Conservation (phyloP, 345 rosid genomes). For the Gossypium bickii region DNA sequence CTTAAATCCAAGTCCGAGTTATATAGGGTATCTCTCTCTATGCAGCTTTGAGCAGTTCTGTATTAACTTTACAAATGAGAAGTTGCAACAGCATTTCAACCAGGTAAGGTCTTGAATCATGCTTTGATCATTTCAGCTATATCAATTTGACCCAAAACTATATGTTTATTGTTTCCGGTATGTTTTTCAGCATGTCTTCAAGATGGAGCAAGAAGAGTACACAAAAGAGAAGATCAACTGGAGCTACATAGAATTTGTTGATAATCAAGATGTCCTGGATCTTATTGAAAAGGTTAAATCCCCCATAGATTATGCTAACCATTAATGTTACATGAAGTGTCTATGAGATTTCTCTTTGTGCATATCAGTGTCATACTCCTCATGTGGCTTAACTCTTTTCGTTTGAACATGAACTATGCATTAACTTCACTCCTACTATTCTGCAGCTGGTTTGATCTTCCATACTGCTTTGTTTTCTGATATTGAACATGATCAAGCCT, state of each 20-base stretch:
- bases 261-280: constrained; percentile 93
- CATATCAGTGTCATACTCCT: neutral
- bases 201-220: constrained; percentile 99
- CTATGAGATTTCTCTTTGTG: neutral
- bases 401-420: too few species aligned
- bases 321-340: neutral
- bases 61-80: constrained; percentile 92
- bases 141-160: neutral
- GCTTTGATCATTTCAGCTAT: constrained; percentile 7
- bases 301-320: constrained; percentile 1
- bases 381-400: too few species aligned
- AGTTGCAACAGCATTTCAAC: constrained; percentile 95
- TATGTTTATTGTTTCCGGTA: constrained; percentile 16
- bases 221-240: constrained; percentile 89
- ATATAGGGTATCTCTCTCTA: neutral
- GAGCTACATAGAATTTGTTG: constrained; percentile 98
- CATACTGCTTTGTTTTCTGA: neutral
- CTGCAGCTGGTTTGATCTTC: too few species aligned
- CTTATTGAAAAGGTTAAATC: constrained; percentile 80
- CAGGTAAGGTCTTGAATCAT: constrained; percentile 46
- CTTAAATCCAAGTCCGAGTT: neutral
- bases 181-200: constrained; percentile 81
- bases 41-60: constrained; percentile 96
- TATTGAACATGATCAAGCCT: neutral
- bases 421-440: neutral